Evolutionary conservation across 768 basidiomycete genomes (phyloP), one percentile per base, ranked within the genome.

Genomic region (Rhizopogon vesiculosus): DNA sequence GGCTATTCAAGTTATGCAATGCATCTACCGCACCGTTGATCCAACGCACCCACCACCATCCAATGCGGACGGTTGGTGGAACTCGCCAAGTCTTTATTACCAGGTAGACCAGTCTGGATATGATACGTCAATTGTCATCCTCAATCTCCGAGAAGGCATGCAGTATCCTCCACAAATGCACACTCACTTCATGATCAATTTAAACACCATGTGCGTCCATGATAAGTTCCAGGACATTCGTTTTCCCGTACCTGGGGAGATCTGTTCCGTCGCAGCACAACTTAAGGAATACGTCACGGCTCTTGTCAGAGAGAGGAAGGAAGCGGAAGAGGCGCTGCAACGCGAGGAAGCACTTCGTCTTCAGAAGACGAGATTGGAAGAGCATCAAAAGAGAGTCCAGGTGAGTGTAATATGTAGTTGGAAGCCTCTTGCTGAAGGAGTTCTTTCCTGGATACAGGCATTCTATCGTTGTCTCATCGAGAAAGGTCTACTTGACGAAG

Each of bases 121-220:
- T 25, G 54, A 40, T 25, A 52, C 54, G 19, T 31, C 43, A 25
- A 55, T 55, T 38, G 52, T 40, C 18, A 54, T 54, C 38, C 29
- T 55, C 13, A 54, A 55, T 33, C 54, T 55, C 35, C 49, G 54
- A 25, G 54, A 55, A 16, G 51, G 54, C 7, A 1, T 6, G 2
- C 5, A 1, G 12, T 29, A 45, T n/a, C 7, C 1, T 31, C 31
- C 31, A 35, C 1, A 8, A 35, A 55, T 55, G 54, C n/a, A 41
- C 50, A 55, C 18, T 7, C 54, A 54, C 19, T 55, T 55, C 25
- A 55, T 41, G 54, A 55, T 55, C n/a, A 55, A 55, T 12, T 29
- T 55, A n/a, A 55, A 41, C 25, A 55, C 54, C 12, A 53, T 51
- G 51, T 6, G 35, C 5, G 7, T 55, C 10, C 53, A 55, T n/a